These are phyloP conservation scores for Eucalyptus viminalis DNA, from an alignment of 345 rosid genomes.

Conservation along the genomic window DNA sequence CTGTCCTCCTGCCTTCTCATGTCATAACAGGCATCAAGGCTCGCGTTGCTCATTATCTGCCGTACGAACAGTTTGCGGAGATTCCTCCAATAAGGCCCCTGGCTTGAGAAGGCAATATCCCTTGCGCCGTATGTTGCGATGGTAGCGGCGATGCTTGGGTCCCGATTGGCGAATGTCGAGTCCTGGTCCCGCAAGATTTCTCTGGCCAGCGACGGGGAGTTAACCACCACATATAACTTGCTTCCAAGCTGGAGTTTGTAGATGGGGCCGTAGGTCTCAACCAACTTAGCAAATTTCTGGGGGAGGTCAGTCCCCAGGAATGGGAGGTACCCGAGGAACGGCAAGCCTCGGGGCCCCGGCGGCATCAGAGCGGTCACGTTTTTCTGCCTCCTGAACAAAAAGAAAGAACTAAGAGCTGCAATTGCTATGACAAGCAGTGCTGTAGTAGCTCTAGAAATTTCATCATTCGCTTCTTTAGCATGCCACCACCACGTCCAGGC, in stretches of 20 bases:
- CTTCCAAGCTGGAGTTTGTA: conserved; percentile 21
- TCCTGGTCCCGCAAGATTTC: no score
- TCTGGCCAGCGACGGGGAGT: no score
- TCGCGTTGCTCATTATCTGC: no score
- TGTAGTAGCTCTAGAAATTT: neutral
- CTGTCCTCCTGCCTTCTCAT: no score
- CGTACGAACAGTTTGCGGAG: no score
- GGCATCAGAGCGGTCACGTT: neutral
- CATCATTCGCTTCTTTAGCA: neutral
- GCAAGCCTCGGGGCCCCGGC: conserved; percentile 24
- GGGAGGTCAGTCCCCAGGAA: conserved; percentile 12
- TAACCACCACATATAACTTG: neutral
- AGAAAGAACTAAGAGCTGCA: neutral
- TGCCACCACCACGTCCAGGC: neutral
- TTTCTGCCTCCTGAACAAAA: neutral
- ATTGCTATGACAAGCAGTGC: neutral
- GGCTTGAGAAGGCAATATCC: no score
- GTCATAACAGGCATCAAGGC: no score
- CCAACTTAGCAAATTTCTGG: conserved; percentile 5
- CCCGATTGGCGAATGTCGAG: no score
- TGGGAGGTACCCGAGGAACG: conserved; percentile 31
- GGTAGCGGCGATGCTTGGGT: no score
- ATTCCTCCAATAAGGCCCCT: no score
- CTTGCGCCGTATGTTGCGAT: no score
- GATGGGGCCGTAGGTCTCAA: conserved; percentile 13